These are phyloP conservation scores for Elsinoe perseae DNA, from an alignment of 2,329 filamentous ascomycete genomes.

Conservation along the genomic window DNA sequence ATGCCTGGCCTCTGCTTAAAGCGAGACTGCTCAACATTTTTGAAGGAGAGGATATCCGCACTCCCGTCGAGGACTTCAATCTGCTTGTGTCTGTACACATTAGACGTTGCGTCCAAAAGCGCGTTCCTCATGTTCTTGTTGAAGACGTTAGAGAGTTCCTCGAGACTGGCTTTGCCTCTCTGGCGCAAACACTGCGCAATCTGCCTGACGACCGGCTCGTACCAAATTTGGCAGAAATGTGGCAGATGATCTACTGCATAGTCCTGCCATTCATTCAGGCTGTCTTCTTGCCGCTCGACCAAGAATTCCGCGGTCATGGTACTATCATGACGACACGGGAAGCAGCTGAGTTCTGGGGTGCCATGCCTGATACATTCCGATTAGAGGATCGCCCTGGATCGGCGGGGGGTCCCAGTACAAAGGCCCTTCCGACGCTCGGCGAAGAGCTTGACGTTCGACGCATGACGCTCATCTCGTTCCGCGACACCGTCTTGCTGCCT, in stretches of 20 bases:
- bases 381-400: conserved; percentile 38
- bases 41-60: conserved; percentile 67
- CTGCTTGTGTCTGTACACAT: conserved; percentile 71
- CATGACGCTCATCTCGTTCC: conserved; percentile 78
- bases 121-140: conserved; percentile 61
- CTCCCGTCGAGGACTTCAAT: conserved; percentile 81
- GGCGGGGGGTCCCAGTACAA: conserved; percentile 32
- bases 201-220: conserved; percentile 84
- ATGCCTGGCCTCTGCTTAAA: conserved; percentile 75
- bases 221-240: conserved; percentile 82
- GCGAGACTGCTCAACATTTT: conserved; percentile 70
- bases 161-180: conserved; percentile 71
- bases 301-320: conserved; percentile 83
- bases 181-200: conserved; percentile 73
- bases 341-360: conserved; percentile 85
- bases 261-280: conserved; percentile 92
- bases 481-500: conserved; percentile 80
- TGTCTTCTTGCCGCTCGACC: conserved; percentile 84
- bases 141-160: conserved; percentile 71
- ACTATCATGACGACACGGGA: conserved; percentile 68
- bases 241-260: conserved; percentile 84
- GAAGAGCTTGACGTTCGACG: conserved; percentile 75
- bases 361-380: conserved; percentile 44
- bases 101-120: conserved; percentile 66
- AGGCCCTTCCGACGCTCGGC: conserved; percentile 39